These are phyloP conservation scores for Trametes maxima DNA, from an alignment of 768 basidiomycete species.

Conservation along the genomic window DNA sequence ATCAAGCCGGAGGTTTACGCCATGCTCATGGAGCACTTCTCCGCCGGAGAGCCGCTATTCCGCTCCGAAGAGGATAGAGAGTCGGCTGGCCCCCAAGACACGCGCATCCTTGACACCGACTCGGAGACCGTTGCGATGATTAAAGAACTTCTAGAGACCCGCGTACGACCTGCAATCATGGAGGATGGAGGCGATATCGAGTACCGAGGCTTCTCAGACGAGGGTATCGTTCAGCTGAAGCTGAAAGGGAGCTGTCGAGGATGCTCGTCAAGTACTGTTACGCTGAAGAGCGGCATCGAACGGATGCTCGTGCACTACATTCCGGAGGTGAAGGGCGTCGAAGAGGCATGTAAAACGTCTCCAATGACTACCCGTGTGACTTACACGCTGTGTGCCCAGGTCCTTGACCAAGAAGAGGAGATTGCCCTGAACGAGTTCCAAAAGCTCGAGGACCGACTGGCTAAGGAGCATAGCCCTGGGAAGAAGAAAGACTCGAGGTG, in stretches of 20 bases:
- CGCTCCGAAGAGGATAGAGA: constrained; percentile 78
- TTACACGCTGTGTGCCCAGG: constrained; percentile 44
- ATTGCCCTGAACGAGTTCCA: constrained; percentile 84
- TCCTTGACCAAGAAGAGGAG: constrained; percentile 87
- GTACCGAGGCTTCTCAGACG: constrained; percentile 87
- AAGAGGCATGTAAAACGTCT: constrained; percentile 58
- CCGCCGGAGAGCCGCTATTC: constrained; percentile 87
- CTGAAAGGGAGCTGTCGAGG: constrained; percentile 98
- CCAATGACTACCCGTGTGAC: neutral
- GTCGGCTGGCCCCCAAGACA: constrained; percentile 89
- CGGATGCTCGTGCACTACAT: constrained; percentile 99
- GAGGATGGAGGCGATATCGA: constrained; percentile 99
- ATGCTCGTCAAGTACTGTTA: constrained; percentile 91
- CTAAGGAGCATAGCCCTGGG: constrained; percentile 35
- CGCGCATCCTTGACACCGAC: constrained; percentile 90
- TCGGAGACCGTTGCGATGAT: constrained; percentile 99
- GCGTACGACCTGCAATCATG: constrained; percentile 96
- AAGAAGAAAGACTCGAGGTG: constrained; percentile 48
- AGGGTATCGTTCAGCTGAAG: constrained; percentile 82
- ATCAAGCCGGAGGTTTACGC: constrained; percentile 98
- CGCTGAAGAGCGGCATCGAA: constrained; percentile 95
- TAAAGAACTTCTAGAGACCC: constrained; percentile 93
- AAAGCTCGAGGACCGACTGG: constrained; percentile 78
- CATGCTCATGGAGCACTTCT: constrained; percentile 96
- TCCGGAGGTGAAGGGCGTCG: constrained; percentile 90